Percentiles rank a stretch among this genome's conserved stretches.
Evolutionary conservation across 345 rosid genomes (phyloP).

Genomic region (Eucalyptus curtisii): DNA sequence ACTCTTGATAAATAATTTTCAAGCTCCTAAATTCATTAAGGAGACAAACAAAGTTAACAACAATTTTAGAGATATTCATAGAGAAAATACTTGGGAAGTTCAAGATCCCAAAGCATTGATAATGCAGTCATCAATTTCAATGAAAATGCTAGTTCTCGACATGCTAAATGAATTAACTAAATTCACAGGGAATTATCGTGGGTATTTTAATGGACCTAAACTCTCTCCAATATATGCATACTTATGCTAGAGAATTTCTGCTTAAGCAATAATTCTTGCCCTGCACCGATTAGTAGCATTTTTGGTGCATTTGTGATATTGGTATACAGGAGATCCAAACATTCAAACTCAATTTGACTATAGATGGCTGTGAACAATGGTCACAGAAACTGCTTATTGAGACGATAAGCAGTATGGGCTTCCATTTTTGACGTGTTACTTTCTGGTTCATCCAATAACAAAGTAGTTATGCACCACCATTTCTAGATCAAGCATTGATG

Average conservation of each 20-base stretch:
- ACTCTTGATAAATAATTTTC: constrained; percentile 56
- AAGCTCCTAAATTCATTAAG: constrained; percentile 38
- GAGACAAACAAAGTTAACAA: not conserved
- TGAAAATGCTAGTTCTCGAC: not conserved
- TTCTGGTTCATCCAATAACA: not conserved
- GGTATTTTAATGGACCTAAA: not conserved
- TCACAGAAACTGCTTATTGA: not conserved
- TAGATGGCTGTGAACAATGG: not conserved
- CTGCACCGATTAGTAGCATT: not conserved
- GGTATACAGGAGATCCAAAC: not conserved
- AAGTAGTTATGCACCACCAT: not conserved
- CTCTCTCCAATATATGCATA: not conserved
- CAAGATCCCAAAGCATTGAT: not conserved
- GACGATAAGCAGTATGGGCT: not conserved
- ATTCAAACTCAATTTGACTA: not conserved
- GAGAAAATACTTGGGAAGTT: not conserved
- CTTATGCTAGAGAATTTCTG: not conserved
- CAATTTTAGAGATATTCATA: not conserved
- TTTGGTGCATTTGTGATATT: not conserved
- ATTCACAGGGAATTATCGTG: not conserved
- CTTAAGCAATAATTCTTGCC: not conserved
- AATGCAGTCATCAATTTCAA: not conserved
- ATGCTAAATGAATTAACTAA: not conserved
- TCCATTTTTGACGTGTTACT: not conserved
- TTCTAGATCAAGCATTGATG: not conserved